Evolutionary conservation across 768 basidiomycete genomes (phyloP), one percentile per base, ranked within the genome.

Genomic region (Pleurotus platypus): DNA sequence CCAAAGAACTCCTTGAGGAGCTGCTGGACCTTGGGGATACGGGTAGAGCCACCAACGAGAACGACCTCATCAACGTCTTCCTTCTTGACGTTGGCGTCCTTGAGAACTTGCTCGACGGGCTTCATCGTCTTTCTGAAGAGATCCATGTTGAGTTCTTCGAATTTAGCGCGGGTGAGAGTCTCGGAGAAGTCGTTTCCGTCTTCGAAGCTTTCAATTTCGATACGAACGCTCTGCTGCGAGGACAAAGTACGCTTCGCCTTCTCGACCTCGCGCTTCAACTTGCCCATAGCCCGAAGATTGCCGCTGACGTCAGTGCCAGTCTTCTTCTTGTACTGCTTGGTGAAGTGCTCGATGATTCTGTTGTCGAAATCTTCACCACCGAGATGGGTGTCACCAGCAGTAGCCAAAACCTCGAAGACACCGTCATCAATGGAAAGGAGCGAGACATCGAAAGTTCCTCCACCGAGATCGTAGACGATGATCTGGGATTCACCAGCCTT

Each of bases 101-200:
- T 97, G 65, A 98, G 80, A 18, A 98, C 96, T 74, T 98, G 96
- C 74, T 98, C 95, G 60, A 98, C 96, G 61, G 96, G 96, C 80
- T 95, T 95, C 92, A 98, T 93, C 35, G 96, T 99, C 85, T 96
- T 96, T 68, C 96, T 84, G 90, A 99, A 99, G 53, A 98, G 85
- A 67, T 99, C 96, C 79, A 97, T 89, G 85, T 96, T 97, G 63
- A 98, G 82, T 73, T 98, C 95, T 73, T 98, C 96, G 70, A 99
- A 98, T 77, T 97, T 98, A 78, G 96, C 96, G 55, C 96, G 87
- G 54, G 96, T 98, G 30, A 98, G 84, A 5, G 92, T 92, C 82
- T 98, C 96, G 35, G 94, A 91, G 67, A 98, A 93, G 79, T 99
- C 96, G 65, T 96, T 95, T 62, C 96, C 96, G 65, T 87, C 85